Evolutionary conservation across 2,329 filamentous ascomycete species (phyloP), one percentile per base, ranked within the genome.

Genomic region (Aspergillus clavatus): DNA sequence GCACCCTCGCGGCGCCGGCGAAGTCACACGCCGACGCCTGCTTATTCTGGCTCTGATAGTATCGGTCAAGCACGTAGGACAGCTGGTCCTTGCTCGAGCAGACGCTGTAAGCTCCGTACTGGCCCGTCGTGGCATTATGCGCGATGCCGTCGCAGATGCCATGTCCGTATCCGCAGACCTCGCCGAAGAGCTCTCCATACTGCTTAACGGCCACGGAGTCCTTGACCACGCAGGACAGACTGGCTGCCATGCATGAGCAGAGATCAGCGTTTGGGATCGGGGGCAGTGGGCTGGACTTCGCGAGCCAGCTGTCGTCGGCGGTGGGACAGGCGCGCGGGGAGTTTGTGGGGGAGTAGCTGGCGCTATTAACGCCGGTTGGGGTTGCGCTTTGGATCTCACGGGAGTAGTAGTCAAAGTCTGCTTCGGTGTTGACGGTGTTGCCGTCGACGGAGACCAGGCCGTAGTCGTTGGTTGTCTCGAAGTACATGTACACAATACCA

Each of bases 401-500:
- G 57, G 82, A 81, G 43, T 95, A 80, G 48, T 81, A 78, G 46
- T 78, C 77, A 72, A 87, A 98, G 72, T 95, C 87, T 28, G 81
- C 69, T 58, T 88, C 77, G 53, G 83, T 86, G 53, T 71, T 78
- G 53, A 85, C 86, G 35, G 72, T 72, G 61, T 74, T 72, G 59
- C 78, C 78, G 39, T 72, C 84, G 36, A 95, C 79, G 70, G 86
- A 79, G 78, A 67, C 60, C 21, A 69, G 49, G 53, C 59, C 93
- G 63, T 88, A 98, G 67, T 96, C 75, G 75, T 97, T 97, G 48
- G 67, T 74, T 69, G 95, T 89, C 75, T 95, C 79, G 75, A 89
- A 91, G 77, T 93, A 98, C 89, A 95, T 95, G 80, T 97, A 98
- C 67, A 97, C 89, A 56, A 98, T 95, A 72, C 91, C 93, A 59